A percentile compares a stretch with the other conserved stretches of the same genome.
phyloP scores from a whole-genome alignment of 73 alveolate genomes.

The Effrenium voratum region DNA sequence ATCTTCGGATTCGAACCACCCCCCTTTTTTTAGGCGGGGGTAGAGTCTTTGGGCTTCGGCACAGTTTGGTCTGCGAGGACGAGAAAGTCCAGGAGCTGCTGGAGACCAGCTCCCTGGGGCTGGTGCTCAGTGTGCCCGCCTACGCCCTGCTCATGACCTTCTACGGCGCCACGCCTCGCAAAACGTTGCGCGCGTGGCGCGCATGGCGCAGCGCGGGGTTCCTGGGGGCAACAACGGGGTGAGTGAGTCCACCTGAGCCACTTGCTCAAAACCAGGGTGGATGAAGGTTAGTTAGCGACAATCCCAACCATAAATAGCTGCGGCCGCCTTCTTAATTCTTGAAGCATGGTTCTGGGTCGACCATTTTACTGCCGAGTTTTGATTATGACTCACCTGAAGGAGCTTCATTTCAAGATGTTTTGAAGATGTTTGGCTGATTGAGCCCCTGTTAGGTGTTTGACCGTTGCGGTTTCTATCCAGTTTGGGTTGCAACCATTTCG shows the following conservation, averaged over 20 bases:
- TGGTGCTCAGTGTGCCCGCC: slow-evolving; percentile 81
- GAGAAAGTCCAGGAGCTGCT: neutral
- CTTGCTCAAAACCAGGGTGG: neutral
- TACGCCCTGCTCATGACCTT: slow-evolving; percentile 70
- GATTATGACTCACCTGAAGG: too few species aligned
- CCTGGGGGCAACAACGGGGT: neutral
- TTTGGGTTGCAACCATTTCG: too few species aligned
- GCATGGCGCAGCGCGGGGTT: neutral
- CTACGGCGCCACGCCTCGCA: slow-evolving; percentile 7
- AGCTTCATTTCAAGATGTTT: too few species aligned
- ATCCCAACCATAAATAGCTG: neutral
- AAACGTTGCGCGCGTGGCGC: neutral
- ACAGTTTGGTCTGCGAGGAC: too few species aligned
- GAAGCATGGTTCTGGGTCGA: neutral
- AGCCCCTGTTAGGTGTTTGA: too few species aligned
- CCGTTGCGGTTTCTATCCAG: too few species aligned
- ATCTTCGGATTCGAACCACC: neutral
- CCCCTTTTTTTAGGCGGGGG: neutral
- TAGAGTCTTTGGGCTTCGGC: neutral
- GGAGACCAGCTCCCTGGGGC: slow-evolving; percentile 54
- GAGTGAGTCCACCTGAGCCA: neutral
- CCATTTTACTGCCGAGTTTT: too few species aligned
- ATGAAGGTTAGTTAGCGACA: neutral
- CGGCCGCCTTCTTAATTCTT: neutral
- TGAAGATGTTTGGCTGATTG: too few species aligned